These are phyloP conservation scores for Penicillium sp. DNA, from an alignment of 2,329 filamentous ascomycete genomes.

Conservation along the genomic window DNA sequence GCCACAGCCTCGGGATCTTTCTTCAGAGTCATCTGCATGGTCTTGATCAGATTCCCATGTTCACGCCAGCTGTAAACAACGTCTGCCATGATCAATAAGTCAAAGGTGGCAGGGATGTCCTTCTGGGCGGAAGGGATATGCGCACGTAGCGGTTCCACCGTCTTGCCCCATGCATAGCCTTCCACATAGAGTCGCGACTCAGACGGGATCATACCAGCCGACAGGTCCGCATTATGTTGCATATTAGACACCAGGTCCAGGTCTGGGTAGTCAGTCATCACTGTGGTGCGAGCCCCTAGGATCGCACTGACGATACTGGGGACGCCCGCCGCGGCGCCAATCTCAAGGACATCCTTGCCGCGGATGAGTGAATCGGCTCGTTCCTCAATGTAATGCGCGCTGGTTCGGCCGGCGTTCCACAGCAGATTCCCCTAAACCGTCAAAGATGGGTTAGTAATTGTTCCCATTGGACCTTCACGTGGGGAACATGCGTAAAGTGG, in stretches of 20 bases:
- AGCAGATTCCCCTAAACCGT: conserved; percentile 68
- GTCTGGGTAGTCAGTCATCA: conserved; percentile 89
- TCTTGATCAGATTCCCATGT: conserved; percentile 73
- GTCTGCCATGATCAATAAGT: conserved; percentile 82
- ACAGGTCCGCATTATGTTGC: conserved; percentile 67
- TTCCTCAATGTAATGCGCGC: conserved; percentile 75
- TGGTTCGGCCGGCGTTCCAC: conserved; percentile 83
- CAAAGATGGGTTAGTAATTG: neutral
- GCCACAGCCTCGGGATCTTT: conserved; percentile 59
- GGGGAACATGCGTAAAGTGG: conserved; percentile 69
- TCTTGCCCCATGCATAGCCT: conserved; percentile 82
- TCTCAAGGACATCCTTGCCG: conserved; percentile 73
- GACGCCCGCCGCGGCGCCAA: conserved; percentile 84
- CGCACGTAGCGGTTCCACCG: conserved; percentile 58
- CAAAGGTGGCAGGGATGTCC: conserved; percentile 61
- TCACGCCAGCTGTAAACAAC: conserved; percentile 89
- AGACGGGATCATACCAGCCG: conserved; percentile 46
- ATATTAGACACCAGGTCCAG: conserved; percentile 78
- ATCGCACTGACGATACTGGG: conserved; percentile 76
- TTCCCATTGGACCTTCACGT: conserved; percentile 4
- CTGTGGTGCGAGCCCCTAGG: conserved; percentile 65
- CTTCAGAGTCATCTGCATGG: conserved; percentile 67
- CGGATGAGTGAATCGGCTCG: conserved; percentile 61
- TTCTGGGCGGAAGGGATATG: conserved; percentile 59
- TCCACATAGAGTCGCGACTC: conserved; percentile 53